Percentiles rank a stretch among this genome's conserved stretches.
phyloP scores from a whole-genome alignment of 768 basidiomycete species.

The Mycena galericulata region DNA sequence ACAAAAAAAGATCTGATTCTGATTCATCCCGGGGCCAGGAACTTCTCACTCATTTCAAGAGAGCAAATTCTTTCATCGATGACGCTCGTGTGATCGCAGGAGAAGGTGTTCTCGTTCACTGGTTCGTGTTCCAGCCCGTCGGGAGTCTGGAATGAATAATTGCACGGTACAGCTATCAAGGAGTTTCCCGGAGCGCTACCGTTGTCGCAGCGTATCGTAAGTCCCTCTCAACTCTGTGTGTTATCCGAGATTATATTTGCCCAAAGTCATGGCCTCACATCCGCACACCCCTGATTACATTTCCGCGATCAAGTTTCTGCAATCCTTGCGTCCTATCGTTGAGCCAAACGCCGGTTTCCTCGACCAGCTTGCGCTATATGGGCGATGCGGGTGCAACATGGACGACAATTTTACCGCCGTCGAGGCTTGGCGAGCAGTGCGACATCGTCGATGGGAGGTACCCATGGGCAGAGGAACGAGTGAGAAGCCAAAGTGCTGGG shows the following conservation, averaged over 20 bases:
- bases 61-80: slow-evolving; percentile 20
- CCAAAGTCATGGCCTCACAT: slow-evolving; percentile 9
- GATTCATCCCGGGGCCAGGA: not conserved
- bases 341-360: slow-evolving; percentile 21
- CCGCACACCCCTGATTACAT: not conserved
- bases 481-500: not conserved
- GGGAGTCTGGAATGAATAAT: not conserved
- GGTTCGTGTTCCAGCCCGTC: not conserved
- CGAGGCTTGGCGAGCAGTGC: slow-evolving; percentile 6
- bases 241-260: not conserved
- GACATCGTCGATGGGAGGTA: not conserved
- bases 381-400: slow-evolving; percentile 15
- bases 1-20: not conserved
- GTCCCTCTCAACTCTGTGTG: not conserved
- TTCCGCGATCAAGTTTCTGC: slow-evolving; percentile 14
- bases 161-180: not conserved
- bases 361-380: slow-evolving; percentile 23
- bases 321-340: not conserved
- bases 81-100: not conserved
- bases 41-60: slow-evolving; percentile 6
- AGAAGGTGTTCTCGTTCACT: slow-evolving; percentile 22
- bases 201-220: slow-evolving; percentile 23
- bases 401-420: not conserved
- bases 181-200: slow-evolving; percentile 16
- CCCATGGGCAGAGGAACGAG: not conserved